These are phyloP conservation scores for Monilinia fructicola DNA, from an alignment of 2,329 filamentous ascomycete genomes.

Conservation along the genomic window DNA sequence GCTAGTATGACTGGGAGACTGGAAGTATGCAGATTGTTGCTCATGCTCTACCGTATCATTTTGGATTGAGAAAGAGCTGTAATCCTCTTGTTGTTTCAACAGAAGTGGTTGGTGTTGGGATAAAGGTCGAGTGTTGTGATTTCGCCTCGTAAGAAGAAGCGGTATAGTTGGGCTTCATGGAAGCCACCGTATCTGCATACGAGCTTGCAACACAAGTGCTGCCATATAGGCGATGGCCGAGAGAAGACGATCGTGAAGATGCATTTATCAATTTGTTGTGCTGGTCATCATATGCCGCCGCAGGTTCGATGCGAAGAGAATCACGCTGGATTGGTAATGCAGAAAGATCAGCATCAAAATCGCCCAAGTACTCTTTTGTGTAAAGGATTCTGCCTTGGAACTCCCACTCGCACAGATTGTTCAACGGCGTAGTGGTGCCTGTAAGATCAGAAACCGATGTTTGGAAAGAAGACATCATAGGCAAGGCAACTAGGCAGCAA, in stretches of 20 bases:
- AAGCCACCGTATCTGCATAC: conserved; percentile 1
- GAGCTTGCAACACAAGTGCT: not conserved
- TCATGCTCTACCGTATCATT: not conserved
- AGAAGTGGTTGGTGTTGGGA: not conserved
- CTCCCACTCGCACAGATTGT: not conserved
- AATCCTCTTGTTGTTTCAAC: not conserved
- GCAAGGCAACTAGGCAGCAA: not conserved
- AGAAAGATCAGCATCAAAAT: conserved; percentile 2
- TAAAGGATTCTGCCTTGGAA: conserved; percentile 7
- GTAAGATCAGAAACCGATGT: not conserved
- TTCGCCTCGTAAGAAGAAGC: not conserved
- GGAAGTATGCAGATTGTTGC: not conserved
- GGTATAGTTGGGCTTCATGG: not conserved
- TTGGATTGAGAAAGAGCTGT: not conserved
- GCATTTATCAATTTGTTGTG: not conserved
- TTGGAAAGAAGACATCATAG: conserved; percentile 1
- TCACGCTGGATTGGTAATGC: not conserved
- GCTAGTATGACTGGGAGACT: not conserved
- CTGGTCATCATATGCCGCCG: not conserved
- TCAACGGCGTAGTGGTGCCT: not conserved
- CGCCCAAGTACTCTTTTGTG: not conserved
- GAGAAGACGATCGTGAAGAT: not conserved
- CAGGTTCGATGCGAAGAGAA: not conserved
- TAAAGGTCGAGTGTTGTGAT: not conserved
- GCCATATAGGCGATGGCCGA: not conserved